These are phyloP conservation scores for Chaetomium olivaceum DNA, from an alignment of 2,329 filamentous ascomycete genomes.

Conservation along the genomic window DNA sequence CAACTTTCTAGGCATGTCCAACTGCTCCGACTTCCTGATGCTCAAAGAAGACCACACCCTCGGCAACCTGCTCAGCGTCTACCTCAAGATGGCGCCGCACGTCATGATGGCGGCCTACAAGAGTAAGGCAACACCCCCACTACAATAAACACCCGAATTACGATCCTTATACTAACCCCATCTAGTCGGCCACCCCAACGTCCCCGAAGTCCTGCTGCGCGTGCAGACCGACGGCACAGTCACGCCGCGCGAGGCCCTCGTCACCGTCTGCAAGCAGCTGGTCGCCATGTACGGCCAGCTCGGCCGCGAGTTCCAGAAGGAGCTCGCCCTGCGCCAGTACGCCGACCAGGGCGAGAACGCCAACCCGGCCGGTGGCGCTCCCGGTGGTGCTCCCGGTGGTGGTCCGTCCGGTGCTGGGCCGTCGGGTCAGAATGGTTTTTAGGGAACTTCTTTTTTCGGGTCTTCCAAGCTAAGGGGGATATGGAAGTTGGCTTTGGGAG, in stretches of 20 bases:
- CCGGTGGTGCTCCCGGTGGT: background rate
- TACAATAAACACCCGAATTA: background rate
- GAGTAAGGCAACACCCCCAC: constrained; percentile 50
- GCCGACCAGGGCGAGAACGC: constrained; percentile 54
- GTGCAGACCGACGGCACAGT: constrained; percentile 89
- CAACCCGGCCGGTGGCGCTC: constrained; percentile 13
- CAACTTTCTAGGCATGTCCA: constrained; percentile 71
- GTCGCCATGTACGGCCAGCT: constrained; percentile 79
- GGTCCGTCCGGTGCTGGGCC: background rate
- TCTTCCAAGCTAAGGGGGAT: background rate
- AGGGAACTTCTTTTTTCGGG: background rate
- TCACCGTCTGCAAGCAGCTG: constrained; percentile 77
- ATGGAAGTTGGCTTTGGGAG: background rate
- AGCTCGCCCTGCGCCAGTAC: constrained; percentile 35
- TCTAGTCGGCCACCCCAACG: constrained; percentile 59
- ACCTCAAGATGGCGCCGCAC: constrained; percentile 80
- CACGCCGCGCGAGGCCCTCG: constrained; percentile 84
- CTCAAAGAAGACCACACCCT: constrained; percentile 97
- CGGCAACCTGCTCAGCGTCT: constrained; percentile 82
- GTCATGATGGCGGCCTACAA: constrained; percentile 94
- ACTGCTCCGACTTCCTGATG: constrained; percentile 92
- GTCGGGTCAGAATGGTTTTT: constrained; percentile 18
- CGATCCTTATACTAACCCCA: background rate
- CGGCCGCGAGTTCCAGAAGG: constrained; percentile 37
- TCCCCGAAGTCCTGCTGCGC: constrained; percentile 67